A percentile compares a stretch with the other conserved stretches of the same genome.
Conservation (phyloP, 352 stramenopile genomes). For the Phytophthora europaea region DNA sequence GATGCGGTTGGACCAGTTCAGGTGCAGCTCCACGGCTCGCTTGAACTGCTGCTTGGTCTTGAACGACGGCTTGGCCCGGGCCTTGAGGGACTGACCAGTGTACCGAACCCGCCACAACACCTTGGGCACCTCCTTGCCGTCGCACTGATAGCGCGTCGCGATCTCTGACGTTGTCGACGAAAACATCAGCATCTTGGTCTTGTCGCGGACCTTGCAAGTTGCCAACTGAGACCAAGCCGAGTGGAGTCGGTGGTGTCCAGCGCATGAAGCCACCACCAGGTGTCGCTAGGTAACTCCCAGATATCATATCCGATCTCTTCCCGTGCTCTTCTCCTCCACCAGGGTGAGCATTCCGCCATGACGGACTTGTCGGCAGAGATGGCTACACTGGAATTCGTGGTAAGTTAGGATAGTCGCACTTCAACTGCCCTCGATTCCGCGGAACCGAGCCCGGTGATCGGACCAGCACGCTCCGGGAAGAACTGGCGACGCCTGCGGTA, state of each 20-base stretch:
- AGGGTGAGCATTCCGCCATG: constrained; percentile 6
- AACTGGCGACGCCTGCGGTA: background rate
- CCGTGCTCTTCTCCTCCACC: background rate
- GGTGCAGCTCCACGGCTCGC: constrained; percentile 13
- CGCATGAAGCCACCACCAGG: constrained; percentile 11
- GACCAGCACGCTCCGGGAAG: background rate
- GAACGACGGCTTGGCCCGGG: constrained; percentile 27
- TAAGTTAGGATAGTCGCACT: background rate
- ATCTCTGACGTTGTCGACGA: constrained; percentile 11
- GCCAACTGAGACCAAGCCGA: constrained; percentile 18
- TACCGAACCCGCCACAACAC: constrained; percentile 31
- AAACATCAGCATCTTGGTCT: background rate
- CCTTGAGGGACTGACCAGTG: constrained; percentile 30
- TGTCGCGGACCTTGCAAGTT: constrained; percentile 17
- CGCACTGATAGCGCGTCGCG: constrained; percentile 20
- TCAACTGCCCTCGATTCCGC: background rate
- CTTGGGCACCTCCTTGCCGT: constrained; percentile 16
- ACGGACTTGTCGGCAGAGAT: background rate
- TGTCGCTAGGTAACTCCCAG: constrained; percentile 4
- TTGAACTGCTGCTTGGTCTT: constrained; percentile 33
- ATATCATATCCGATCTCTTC: constrained; percentile 29
- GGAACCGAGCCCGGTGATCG: background rate
- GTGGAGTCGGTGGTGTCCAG: background rate
- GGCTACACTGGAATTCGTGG: background rate
- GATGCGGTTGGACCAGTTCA: constrained; percentile 28